These are phyloP conservation scores for Galium porrigens DNA, from an alignment of 305 asterid species.

Conservation along the genomic window DNA sequence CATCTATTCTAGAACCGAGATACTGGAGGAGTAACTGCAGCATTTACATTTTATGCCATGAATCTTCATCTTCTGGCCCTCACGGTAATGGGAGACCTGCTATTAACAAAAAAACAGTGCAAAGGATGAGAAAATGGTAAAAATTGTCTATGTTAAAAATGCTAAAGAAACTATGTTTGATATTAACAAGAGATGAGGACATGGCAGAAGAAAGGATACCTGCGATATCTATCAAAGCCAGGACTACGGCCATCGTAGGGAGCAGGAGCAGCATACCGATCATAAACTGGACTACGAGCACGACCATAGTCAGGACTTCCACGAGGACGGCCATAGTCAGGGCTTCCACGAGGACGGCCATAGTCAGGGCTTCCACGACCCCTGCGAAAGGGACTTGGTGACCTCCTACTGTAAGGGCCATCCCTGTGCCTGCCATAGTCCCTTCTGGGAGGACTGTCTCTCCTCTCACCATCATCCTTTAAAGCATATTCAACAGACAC, in stretches of 20 bases:
- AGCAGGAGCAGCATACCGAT: constrained; percentile 14
- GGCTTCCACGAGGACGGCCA: constrained; percentile 30
- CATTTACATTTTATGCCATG: constrained; percentile 22
- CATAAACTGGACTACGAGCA: constrained; percentile 47
- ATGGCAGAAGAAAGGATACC: constrained; percentile 19
- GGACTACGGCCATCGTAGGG: background rate
- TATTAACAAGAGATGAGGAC: background rate
- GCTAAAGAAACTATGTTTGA: background rate
- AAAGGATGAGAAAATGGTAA: background rate
- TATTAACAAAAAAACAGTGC: constrained; percentile 11
- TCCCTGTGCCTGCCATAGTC: constrained; percentile 28
- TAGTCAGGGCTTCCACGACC: constrained; percentile 44
- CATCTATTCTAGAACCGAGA: background rate
- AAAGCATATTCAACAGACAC: constrained; percentile 89
- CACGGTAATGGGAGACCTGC: constrained; percentile 55
- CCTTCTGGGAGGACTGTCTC: constrained; percentile 43
- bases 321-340: constrained; percentile 45
- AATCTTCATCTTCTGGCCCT: constrained; percentile 30
- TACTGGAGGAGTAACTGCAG: constrained; percentile 8
- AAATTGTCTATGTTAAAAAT: too few species aligned
- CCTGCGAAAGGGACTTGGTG: constrained; percentile 34
- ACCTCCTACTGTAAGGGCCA: constrained; percentile 30
- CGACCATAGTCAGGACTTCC: constrained; percentile 58
- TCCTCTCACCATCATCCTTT: constrained; percentile 76
- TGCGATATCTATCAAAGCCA: constrained; percentile 30